Evolutionary conservation across 352 stramenopile genomes (phyloP).

Genomic region (Globisporangium middletonii): DNA sequence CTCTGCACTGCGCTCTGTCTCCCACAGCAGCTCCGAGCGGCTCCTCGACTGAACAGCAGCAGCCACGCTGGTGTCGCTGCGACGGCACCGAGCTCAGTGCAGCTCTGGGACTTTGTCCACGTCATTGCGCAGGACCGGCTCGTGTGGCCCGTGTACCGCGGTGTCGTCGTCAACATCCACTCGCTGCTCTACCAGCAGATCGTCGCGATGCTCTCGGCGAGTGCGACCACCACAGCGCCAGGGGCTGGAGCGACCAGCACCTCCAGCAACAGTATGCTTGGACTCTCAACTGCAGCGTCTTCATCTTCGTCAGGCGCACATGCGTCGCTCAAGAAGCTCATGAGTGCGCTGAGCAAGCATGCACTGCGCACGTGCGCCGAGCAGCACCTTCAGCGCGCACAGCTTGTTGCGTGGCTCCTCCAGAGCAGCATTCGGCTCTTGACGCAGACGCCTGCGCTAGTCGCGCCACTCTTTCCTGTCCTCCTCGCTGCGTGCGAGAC

Average conservation of each 20-base stretch:
- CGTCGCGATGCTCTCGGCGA: slow-evolving; percentile 17
- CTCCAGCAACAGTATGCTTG: slow-evolving; percentile 1
- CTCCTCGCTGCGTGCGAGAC: slow-evolving; percentile 29
- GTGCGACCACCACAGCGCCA: background rate
- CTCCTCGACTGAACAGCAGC: background rate
- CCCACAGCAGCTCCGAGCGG: slow-evolving; percentile 26
- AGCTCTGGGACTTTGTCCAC: slow-evolving; percentile 56
- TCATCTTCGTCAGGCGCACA: slow-evolving; percentile 5
- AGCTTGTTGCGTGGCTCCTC: slow-evolving; percentile 36
- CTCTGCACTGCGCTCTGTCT: slow-evolving; percentile 50
- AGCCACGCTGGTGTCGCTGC: background rate
- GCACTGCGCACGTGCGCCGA: slow-evolving; percentile 30
- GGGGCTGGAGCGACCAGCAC: slow-evolving; percentile 1
- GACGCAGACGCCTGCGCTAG: slow-evolving; percentile 30
- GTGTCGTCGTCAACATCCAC: slow-evolving; percentile 46
- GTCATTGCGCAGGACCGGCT: slow-evolving; percentile 42
- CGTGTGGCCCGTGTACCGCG: slow-evolving; percentile 34
- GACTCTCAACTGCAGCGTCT: background rate
- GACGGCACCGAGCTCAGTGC: slow-evolving; percentile 1
- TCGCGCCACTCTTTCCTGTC: slow-evolving; percentile 39
- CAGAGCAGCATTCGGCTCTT: slow-evolving; percentile 28
- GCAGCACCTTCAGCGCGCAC: slow-evolving; percentile 27
- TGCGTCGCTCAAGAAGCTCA: slow-evolving; percentile 28
- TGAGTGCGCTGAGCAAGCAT: slow-evolving; percentile 42
- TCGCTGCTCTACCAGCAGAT: slow-evolving; percentile 57